Evolutionary conservation across 495 filamentous ascomycete genomes (phyloP).

Genomic region (Penicillium longicatenatum): DNA sequence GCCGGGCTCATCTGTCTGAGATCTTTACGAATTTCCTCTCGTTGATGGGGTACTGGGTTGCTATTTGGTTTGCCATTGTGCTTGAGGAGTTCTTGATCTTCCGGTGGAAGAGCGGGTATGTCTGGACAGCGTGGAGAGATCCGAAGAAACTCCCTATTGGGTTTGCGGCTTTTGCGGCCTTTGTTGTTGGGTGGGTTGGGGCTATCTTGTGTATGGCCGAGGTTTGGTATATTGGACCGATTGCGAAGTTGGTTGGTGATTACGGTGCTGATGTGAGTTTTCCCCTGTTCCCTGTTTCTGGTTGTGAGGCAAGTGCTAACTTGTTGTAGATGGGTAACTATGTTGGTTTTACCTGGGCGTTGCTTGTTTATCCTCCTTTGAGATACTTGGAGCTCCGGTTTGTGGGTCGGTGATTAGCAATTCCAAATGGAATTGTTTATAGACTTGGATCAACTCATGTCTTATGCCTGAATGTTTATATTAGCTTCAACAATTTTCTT

Average conservation of each 20-base stretch:
- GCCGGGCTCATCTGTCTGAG: slow-evolving; percentile 58
- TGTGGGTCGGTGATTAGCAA: neutral
- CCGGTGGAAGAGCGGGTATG: slow-evolving; percentile 50
- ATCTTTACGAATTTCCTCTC: slow-evolving; percentile 75
- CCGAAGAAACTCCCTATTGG: slow-evolving; percentile 61
- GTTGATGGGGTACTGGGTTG: slow-evolving; percentile 75
- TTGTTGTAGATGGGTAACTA: slow-evolving; percentile 50
- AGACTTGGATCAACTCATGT: slow-evolving; percentile 2
- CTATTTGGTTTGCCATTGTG: slow-evolving; percentile 64
- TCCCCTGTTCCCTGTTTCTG: neutral
- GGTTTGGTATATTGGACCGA: slow-evolving; percentile 66
- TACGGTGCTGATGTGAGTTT: slow-evolving; percentile 60
- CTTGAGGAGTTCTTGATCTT: slow-evolving; percentile 68
- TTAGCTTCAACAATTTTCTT: neutral
- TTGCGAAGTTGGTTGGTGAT: slow-evolving; percentile 57
- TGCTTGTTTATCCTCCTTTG: slow-evolving; percentile 52
- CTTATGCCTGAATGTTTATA: neutral
- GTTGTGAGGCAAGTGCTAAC: slow-evolving; percentile 12
- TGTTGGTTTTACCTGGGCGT: slow-evolving; percentile 51
- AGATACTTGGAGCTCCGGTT: slow-evolving; percentile 49
- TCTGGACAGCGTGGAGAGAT: slow-evolving; percentile 65
- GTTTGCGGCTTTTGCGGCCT: slow-evolving; percentile 61
- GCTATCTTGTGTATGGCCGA: slow-evolving; percentile 72
- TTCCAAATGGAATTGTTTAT: neutral
- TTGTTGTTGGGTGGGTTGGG: slow-evolving; percentile 69